Percentiles rank a stretch among this genome's conserved stretches.
phyloP scores from a whole-genome alignment of 805 yeast species.

The Starmerella geochares region DNA sequence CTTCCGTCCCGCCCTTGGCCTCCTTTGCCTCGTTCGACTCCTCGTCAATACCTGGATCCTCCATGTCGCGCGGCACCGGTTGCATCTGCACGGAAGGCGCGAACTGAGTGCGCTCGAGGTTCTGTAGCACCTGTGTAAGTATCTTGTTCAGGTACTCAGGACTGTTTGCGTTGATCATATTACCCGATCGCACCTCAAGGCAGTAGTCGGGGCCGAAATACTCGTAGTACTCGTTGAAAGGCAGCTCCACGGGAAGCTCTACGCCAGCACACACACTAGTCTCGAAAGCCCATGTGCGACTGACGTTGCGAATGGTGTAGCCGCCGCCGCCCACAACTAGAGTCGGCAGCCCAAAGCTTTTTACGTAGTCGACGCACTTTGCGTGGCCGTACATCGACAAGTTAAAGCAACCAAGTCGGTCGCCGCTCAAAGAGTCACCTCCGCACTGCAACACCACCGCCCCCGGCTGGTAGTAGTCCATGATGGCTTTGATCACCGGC shows the following conservation, averaged over 20 bases:
- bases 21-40: conserved; percentile 71
- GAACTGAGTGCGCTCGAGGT: conserved; percentile 79
- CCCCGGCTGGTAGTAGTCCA: conserved; percentile 84
- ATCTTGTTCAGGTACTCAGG: conserved; percentile 85
- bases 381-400: conserved; percentile 88
- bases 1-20: conserved; percentile 87
- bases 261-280: conserved; percentile 68
- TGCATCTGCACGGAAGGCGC: conserved; percentile 97
- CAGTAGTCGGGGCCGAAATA: conserved; percentile 96
- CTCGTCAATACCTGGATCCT: conserved; percentile 74
- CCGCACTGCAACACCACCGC: conserved; percentile 95
- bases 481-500: conserved; percentile 66
- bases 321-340: conserved; percentile 96
- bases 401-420: conserved; percentile 88
- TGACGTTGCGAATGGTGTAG: conserved; percentile 90
- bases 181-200: conserved; percentile 86
- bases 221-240: conserved; percentile 93
- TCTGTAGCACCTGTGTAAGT: conserved; percentile 60
- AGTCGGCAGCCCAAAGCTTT: conserved; percentile 82
- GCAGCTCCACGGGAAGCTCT: conserved; percentile 45
- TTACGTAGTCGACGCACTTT: conserved; percentile 82
- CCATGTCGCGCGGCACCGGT: conserved; percentile 78
- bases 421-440: conserved; percentile 90
- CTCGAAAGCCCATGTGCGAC: conserved; percentile 92
- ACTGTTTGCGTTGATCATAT: conserved; percentile 92